Percentiles rank a stretch among this genome's conserved stretches.
phyloP scores from a whole-genome alignment of 75 land plant genomes.

The Pinus taeda region DNA sequence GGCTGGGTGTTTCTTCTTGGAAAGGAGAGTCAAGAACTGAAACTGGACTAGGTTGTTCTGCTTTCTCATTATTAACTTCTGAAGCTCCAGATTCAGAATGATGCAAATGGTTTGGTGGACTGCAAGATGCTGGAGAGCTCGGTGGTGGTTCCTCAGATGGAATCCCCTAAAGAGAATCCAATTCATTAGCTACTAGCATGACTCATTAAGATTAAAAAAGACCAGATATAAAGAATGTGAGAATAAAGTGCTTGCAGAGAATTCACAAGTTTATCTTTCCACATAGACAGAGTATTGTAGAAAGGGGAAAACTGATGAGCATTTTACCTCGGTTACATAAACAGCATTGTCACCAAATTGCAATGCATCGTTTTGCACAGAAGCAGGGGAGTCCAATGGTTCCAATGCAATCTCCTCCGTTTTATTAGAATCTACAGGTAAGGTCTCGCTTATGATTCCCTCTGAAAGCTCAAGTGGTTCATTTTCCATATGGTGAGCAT shows the following conservation, averaged over 20 bases:
- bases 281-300: too few relatives aligned
- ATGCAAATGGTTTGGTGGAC: conserved; percentile 2
- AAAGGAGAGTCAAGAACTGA: conserved; percentile 62
- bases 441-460: neutral
- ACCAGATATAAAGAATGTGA: neutral
- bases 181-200: neutral
- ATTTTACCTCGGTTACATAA: neutral
- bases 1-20: conserved; percentile 41
- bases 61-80: conserved; percentile 21
- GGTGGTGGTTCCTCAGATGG: neutral
- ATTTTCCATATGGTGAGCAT: neutral
- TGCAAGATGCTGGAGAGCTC: neutral
- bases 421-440: neutral
- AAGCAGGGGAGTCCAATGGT: neutral
- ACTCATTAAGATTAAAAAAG: too few relatives aligned
- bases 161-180: neutral
- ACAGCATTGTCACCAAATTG: neutral
- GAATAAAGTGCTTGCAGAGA: neutral
- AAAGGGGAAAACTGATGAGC: too few relatives aligned
- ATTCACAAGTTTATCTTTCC: neutral
- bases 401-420: neutral
- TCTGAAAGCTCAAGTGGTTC: neutral
- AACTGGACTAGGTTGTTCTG: conserved; percentile 49
- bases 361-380: neutral
- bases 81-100: neutral